Base-by-base conservation (phyloP, 176 grass and related monocot genomes). In the Dendrocalamus sinicus region DNA sequence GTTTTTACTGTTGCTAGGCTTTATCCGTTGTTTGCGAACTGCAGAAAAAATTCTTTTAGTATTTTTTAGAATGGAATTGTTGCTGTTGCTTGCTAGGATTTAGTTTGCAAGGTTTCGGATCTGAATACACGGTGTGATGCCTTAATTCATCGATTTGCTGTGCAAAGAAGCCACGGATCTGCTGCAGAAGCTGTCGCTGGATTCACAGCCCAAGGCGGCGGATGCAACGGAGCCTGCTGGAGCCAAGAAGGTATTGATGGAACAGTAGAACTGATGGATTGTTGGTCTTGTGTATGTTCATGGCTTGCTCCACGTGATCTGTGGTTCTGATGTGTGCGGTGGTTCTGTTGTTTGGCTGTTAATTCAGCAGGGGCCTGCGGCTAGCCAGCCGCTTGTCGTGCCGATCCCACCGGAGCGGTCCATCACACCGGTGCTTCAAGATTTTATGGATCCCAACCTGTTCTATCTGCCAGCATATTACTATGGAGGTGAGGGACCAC, bases 181-280 rank as follows among this genome's bases (percentile, higher is more conserved):
- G 75, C 71, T 95, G 83, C 93, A 98, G 89, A 95, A 95, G 69
- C 32, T 98, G 62, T 79, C 93, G 46, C 83, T 95, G 50, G 96
- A 95, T 37, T 70, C 89, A 7, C 84, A 84, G 75, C 85, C 89
- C 75, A 91, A 87, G 89, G 80, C 62, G 32, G 75, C 60, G 12
- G 89, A 80, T 9, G 89, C 69, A 14, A 62, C 81, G 14, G 85
- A 87, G 62, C 69, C 81, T 70, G 81, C 85, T 3, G 85, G 28
- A 2, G n/a, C 68, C 30, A 64, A 74, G 67, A 90, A 90, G 89
- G 89, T 91, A 90, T 66, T 8, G 85, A 75, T 79, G 20, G 17
- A 81, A 83, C 81, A 80, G 71, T 74, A 13, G 39, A 8, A 74
- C 52, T 37, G 30, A 64, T 75, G 50, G 50, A 2, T 82, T 86